These are phyloP conservation scores for Fusarium newnesense DNA, from an alignment of 2,329 filamentous ascomycete genomes.

Conservation along the genomic window DNA sequence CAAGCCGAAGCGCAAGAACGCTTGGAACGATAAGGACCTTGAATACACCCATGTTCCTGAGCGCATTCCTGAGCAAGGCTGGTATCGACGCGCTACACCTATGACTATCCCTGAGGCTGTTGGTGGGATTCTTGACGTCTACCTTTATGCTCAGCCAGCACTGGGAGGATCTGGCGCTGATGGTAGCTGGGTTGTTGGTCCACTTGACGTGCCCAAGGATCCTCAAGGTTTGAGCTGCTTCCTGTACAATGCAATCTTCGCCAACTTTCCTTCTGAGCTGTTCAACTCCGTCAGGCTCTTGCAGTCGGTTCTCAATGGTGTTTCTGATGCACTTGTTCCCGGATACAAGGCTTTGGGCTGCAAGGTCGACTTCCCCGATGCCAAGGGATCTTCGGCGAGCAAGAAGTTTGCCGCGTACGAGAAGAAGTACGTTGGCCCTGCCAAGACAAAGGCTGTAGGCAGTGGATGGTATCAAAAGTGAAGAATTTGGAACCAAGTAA, in stretches of 20 bases:
- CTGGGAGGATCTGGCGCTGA: constrained; percentile 18
- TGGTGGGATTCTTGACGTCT: constrained; percentile 22
- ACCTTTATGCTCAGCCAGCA: constrained; percentile 15
- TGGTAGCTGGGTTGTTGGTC: constrained; percentile 14
- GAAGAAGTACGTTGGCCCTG: constrained; percentile 21
- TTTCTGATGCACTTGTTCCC: constrained; percentile 2
- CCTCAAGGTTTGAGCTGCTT: constrained; percentile 20
- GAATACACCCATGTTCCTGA: constrained; percentile 26
- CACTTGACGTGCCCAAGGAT: background rate
- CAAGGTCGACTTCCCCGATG: constrained; percentile 20
- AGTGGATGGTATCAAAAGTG: constrained; percentile 18
- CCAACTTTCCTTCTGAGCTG: constrained; percentile 19
- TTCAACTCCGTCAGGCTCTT: constrained; percentile 13
- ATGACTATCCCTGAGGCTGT: constrained; percentile 26
- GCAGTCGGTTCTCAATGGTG: constrained; percentile 6
- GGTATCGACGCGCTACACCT: constrained; percentile 23
- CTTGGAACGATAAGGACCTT: constrained; percentile 21
- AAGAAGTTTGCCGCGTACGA: constrained; percentile 12
- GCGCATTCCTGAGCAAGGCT: constrained; percentile 22
- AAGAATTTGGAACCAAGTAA: background rate
- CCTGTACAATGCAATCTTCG: constrained; percentile 19
- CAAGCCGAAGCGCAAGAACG: constrained; percentile 11
- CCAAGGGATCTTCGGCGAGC: constrained; percentile 6
- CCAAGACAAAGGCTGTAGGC: constrained; percentile 16
- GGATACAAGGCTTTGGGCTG: constrained; percentile 23